Conservation (phyloP, 352 stramenopile species). For the Phytopythium cucurbitacearum region DNA sequence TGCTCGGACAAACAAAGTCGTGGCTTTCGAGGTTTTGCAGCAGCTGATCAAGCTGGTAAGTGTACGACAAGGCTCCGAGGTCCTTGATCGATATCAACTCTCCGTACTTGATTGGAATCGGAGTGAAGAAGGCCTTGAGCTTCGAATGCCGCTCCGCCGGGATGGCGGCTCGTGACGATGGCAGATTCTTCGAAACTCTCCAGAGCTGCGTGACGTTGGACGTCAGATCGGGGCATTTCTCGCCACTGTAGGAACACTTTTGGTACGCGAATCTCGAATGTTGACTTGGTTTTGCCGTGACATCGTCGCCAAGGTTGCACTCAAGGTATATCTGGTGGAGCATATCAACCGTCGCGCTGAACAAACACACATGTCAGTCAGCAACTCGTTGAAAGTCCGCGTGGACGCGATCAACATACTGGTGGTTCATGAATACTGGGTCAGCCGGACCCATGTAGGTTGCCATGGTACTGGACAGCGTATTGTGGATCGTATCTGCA, state of each 20-base stretch:
- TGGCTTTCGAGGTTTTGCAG: constrained; percentile 15
- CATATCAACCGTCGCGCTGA: constrained; percentile 31
- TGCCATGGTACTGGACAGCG: constrained; percentile 24
- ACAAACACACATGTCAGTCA: background rate
- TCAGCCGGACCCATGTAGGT: constrained; percentile 32
- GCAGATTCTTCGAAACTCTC: constrained; percentile 11
- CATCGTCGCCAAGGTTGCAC: constrained; percentile 24
- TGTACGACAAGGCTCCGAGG: constrained; percentile 15
- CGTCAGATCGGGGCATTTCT: constrained; percentile 11
- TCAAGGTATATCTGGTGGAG: constrained; percentile 31
- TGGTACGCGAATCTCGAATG: constrained; percentile 28
- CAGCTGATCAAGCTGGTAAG: constrained; percentile 19
- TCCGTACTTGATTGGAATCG: constrained; percentile 13
- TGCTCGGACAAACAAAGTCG: constrained; percentile 19
- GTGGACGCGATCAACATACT: constrained; percentile 24
- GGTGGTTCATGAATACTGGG: constrained; percentile 44
- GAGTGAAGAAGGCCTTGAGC: constrained; percentile 16
- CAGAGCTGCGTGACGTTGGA: constrained; percentile 22
- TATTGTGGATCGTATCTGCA: constrained; percentile 39
- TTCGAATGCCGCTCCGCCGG: constrained; percentile 14
- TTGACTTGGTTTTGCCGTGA: constrained; percentile 17
- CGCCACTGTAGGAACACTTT: constrained; percentile 15
- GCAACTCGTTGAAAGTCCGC: too few relatives aligned
- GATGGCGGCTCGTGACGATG: constrained; percentile 8
- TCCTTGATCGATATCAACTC: constrained; percentile 18